Conservation (phyloP, 495 filamentous ascomycete species). For the Neurospora sp. region DNA sequence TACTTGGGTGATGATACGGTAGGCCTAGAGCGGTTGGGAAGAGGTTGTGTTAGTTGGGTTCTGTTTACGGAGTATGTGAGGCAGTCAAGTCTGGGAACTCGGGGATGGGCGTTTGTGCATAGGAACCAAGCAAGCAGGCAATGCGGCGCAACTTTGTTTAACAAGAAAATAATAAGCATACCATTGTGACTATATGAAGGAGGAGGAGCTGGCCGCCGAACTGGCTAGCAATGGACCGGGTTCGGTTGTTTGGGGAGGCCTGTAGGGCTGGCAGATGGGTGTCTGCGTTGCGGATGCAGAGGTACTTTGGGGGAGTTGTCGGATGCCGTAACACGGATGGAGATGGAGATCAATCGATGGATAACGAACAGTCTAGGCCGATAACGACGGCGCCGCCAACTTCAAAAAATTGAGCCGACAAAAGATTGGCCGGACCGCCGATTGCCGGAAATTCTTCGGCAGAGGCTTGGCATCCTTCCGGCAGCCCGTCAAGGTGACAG, state of each 20-base stretch:
- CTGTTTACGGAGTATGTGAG: background rate
- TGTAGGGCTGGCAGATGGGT: background rate
- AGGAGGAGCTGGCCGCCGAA: background rate
- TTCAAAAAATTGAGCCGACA: slow-evolving; percentile 16
- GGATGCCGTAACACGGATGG: background rate
- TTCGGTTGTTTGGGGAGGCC: background rate
- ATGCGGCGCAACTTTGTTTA: background rate
- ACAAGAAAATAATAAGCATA: background rate
- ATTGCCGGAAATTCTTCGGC: slow-evolving; percentile 17
- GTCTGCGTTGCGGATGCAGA: background rate
- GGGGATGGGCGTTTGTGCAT: background rate
- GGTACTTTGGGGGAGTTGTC: background rate
- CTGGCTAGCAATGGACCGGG: background rate
- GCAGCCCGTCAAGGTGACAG: background rate
- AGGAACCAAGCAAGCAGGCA: background rate
- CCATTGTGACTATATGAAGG: background rate
- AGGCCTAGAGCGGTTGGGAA: slow-evolving; percentile 50
- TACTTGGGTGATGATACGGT: slow-evolving; percentile 89
- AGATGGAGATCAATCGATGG: background rate
- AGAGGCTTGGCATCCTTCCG: background rate
- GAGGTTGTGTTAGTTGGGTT: background rate
- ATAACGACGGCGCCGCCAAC: background rate
- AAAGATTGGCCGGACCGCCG: slow-evolving; percentile 11
- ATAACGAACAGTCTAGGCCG: background rate
- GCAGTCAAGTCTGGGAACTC: background rate